These are phyloP conservation scores for Barnettozyma pratensis DNA, from an alignment of 805 yeast genomes.

Conservation along the genomic window DNA sequence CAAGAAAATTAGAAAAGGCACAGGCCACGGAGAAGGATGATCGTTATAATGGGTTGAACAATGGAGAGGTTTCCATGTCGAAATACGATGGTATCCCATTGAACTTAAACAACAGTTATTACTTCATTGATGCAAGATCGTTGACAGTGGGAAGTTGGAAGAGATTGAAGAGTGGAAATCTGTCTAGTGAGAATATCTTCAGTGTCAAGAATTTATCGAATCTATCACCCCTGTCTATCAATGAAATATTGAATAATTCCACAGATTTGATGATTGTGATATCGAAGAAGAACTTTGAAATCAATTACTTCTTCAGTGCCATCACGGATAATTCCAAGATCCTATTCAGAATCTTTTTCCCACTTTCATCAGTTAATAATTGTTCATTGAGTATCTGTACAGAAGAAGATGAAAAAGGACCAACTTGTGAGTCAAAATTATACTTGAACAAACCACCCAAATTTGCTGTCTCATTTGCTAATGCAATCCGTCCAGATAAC, in stretches of 20 bases:
- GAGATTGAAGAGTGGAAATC: slow-evolving; percentile 61
- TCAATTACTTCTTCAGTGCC: slow-evolving; percentile 76
- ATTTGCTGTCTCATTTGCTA: slow-evolving; percentile 70
- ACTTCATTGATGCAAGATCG: slow-evolving; percentile 61
- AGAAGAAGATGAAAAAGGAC: slow-evolving; percentile 25
- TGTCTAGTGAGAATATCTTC: slow-evolving; percentile 30
- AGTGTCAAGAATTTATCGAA: slow-evolving; percentile 46
- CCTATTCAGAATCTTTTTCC: slow-evolving; percentile 67
- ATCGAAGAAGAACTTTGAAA: slow-evolving; percentile 64
- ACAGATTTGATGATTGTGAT: slow-evolving; percentile 69
- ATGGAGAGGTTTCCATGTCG: slow-evolving; percentile 12
- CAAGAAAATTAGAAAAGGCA: slow-evolving; percentile 58
- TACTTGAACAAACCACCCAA: slow-evolving; percentile 59
- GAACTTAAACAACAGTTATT: slow-evolving; percentile 58
- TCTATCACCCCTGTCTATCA: slow-evolving; percentile 61
- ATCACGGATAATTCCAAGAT: slow-evolving; percentile 58
- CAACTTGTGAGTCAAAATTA: slow-evolving; percentile 42
- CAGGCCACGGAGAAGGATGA: slow-evolving; percentile 22
- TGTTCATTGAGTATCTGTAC: slow-evolving; percentile 51
- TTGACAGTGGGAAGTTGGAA: slow-evolving; percentile 80
- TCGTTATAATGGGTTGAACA: slow-evolving; percentile 5
- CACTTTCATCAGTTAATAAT: slow-evolving; percentile 52
- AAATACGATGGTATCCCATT: slow-evolving; percentile 43
- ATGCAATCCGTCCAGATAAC: slow-evolving; percentile 42
- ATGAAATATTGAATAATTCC: slow-evolving; percentile 53